Base-by-base conservation (phyloP, 1,284 basidiomycete genomes). In the Lentinula novae-zelandiae region DNA sequence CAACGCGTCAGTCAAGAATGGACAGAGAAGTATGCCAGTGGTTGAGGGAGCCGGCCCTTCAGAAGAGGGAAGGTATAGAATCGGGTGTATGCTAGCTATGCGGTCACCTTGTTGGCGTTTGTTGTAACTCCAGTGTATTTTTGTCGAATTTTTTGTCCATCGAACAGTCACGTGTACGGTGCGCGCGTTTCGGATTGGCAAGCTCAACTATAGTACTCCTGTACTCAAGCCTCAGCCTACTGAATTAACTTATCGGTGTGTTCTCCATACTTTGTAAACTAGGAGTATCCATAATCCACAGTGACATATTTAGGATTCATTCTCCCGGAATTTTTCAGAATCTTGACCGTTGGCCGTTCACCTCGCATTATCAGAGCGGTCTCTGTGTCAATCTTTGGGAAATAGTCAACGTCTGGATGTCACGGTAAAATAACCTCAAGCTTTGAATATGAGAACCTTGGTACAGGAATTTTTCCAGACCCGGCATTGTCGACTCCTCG, bases 1-100 rank as follows among this genome's bases (percentile, higher is more conserved):
- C 92, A 93, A 75, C 81, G 87, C 48, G 92, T 95, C 68, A 93
- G 93, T 74, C 82, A 85, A 75, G 93, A 95, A 76, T 98, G 95
- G 95, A 97, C 95, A 65, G 82, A 86, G 75, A 84, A 87, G 72
- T 96, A 90, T 70, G 95, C 60, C 15, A 42, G 34, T 33, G 46
- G 36, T 12, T 55, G 38, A 55, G 17, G 20, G 9, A 22, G 5
- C 6, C 15, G 44, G 44, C 27, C 27, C 27, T 27, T 27, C 3
- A 12, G 8, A 7, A 22, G 9, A n/a, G 7, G 3, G 17, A 20
- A 46, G 44, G 17, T 9, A 42, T 42, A 20, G 8, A 10, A 2
- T n/a, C 8, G 8, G 44, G n/a, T 22, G 44, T 46, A 22, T 7
- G 22, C 8, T 22, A 7, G 12, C 27, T 27, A 27, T 27, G 44